Evolutionary conservation across 208 protist genomes (phyloP).

Genomic region (Leishmania martiniquensis): DNA sequence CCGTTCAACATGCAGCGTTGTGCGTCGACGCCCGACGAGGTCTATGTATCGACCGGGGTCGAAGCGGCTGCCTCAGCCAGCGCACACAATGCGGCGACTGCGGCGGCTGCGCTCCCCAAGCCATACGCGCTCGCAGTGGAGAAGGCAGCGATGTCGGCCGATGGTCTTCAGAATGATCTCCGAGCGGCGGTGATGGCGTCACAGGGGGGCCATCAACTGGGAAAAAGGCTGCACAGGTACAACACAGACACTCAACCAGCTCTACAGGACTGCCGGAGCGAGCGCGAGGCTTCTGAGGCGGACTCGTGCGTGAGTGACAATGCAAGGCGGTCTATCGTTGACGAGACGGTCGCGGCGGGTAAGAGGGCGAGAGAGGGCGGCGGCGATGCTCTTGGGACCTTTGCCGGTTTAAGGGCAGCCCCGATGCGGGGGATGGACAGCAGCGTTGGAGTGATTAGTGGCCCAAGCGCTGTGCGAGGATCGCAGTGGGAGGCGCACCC

Average conservation of each 20-base stretch:
- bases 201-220: background rate
- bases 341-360: background rate
- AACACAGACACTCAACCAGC: background rate
- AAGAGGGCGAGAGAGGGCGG: background rate
- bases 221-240: background rate
- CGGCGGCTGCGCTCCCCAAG: background rate
- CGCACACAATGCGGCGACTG: background rate
- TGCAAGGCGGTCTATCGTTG: background rate
- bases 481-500: no score
- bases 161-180: background rate
- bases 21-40: background rate
- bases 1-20: background rate
- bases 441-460: no score
- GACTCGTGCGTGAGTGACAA: background rate
- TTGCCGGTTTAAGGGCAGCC: background rate
- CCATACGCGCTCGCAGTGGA: background rate
- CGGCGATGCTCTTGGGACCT: background rate
- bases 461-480: no score
- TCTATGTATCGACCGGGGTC: background rate
- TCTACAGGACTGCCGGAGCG: background rate
- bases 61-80: background rate
- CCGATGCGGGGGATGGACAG: background rate
- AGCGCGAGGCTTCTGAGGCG: background rate
- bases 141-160: background rate
- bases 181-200: background rate